These are phyloP conservation scores for Boletus rubescentipes DNA, from an alignment of 768 basidiomycete species.

Conservation along the genomic window DNA sequence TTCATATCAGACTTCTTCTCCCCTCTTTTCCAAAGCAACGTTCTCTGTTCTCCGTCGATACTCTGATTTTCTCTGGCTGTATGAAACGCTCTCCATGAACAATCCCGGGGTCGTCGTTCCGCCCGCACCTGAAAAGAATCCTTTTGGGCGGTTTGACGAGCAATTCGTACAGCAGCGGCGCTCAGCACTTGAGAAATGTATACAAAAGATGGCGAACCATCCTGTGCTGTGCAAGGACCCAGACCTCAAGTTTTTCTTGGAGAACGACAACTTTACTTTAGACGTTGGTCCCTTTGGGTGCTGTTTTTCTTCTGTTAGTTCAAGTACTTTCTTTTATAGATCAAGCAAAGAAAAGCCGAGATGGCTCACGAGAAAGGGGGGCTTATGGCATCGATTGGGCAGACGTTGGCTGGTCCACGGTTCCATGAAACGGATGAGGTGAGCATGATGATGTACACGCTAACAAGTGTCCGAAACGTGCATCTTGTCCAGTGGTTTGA, in stretches of 20 bases:
- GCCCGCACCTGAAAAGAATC: conserved; percentile 93
- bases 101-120: conserved; percentile 98
- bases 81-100: conserved; percentile 81
- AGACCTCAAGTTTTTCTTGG: conserved; percentile 87
- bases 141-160: conserved; percentile 91
- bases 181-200: conserved; percentile 80
- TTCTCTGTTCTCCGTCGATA: conserved; percentile 97
- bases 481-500: conserved; percentile 82
- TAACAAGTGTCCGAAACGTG: not conserved
- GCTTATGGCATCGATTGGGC: conserved; percentile 79
- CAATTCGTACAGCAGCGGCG: conserved; percentile 88
- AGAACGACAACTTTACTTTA: conserved; percentile 86
- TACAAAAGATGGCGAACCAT: conserved; percentile 91
- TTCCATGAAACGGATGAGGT: conserved; percentile 91
- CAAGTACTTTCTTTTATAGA: conserved; percentile 43
- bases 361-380: conserved; percentile 77
- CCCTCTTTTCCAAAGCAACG: conserved; percentile 73
- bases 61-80: conserved; percentile 97
- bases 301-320: not conserved
- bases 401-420: conserved; percentile 72
- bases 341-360: conserved; percentile 84
- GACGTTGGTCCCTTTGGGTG: conserved; percentile 58
- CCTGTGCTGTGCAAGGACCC: conserved; percentile 85
- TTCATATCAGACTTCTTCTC: conserved; percentile 70
- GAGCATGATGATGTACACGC: conserved; percentile 7